phyloP scores from a whole-genome alignment of 2,329 filamentous ascomycete species.

The Eutypa lata region DNA sequence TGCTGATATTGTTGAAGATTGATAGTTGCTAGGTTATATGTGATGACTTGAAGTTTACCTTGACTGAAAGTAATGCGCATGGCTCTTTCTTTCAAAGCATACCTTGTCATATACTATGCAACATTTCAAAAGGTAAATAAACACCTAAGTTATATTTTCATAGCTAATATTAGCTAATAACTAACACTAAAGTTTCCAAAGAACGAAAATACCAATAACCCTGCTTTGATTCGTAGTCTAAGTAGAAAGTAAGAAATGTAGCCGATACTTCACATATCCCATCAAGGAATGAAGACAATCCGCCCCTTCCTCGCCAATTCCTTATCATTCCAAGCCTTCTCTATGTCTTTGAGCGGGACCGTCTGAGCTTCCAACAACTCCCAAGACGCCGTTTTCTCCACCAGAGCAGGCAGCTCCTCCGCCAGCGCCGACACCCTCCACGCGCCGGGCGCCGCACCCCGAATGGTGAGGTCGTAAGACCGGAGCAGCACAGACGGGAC shows the following conservation, averaged over 20 bases:
- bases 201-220: too few species aligned
- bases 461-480: constrained; percentile 45
- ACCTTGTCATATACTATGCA: too few species aligned
- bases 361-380: constrained; percentile 18
- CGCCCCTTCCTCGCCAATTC: constrained; percentile 18
- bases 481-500: constrained; percentile 43
- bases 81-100: too few species aligned
- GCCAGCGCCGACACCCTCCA: constrained; percentile 33
- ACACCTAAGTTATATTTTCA: too few species aligned
- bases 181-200: too few species aligned
- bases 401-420: constrained; percentile 20
- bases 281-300: constrained; percentile 24
- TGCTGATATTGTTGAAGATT: too few species aligned
- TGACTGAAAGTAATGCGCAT: too few species aligned
- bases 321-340: constrained; percentile 27
- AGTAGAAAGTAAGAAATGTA: background rate
- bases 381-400: constrained; percentile 10
- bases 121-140: too few species aligned
- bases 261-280: background rate
- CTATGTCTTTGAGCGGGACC: constrained; percentile 30
- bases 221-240: too few species aligned
- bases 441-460: constrained; percentile 43
- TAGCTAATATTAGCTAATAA: too few species aligned
- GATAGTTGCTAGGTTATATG: too few species aligned
- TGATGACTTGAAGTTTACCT: too few species aligned